Evolutionary conservation across 306 rosid species (phyloP).

Genomic region (Hippophae rhamnoides): DNA sequence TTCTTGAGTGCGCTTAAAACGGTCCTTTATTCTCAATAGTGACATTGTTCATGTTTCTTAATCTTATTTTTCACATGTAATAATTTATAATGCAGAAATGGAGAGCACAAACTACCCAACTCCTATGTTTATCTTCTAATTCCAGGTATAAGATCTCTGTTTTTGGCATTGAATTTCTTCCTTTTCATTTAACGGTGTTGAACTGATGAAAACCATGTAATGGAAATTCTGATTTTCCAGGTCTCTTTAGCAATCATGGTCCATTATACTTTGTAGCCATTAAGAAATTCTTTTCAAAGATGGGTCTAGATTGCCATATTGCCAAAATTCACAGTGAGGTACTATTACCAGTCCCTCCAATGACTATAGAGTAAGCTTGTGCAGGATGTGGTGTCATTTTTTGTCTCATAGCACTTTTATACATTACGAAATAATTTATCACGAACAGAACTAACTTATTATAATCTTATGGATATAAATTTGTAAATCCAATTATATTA

Average conservation of each 20-base stretch:
- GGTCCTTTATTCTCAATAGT: too few relatives aligned
- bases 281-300: constrained; percentile 72
- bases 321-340: constrained; percentile 90
- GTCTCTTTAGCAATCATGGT: constrained; percentile 80
- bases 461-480: too few relatives aligned
- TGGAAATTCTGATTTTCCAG: constrained; percentile 32
- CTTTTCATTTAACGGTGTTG: constrained; percentile 3
- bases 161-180: constrained; percentile 11
- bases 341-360: constrained; percentile 4
- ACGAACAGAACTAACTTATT: too few relatives aligned
- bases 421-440: background rate
- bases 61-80: background rate
- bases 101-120: constrained; percentile 54
- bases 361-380: background rate
- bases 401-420: background rate
- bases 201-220: background rate
- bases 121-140: constrained; percentile 71
- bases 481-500: too few relatives aligned
- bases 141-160: constrained; percentile 46
- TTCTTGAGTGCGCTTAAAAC: too few relatives aligned
- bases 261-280: constrained; percentile 76
- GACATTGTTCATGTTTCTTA: background rate
- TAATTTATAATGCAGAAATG: constrained; percentile 40
- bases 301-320: constrained; percentile 82
- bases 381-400: background rate